Conservation (phyloP, 2,329 filamentous ascomycete genomes). For the Arthrobotrys iridis region DNA sequence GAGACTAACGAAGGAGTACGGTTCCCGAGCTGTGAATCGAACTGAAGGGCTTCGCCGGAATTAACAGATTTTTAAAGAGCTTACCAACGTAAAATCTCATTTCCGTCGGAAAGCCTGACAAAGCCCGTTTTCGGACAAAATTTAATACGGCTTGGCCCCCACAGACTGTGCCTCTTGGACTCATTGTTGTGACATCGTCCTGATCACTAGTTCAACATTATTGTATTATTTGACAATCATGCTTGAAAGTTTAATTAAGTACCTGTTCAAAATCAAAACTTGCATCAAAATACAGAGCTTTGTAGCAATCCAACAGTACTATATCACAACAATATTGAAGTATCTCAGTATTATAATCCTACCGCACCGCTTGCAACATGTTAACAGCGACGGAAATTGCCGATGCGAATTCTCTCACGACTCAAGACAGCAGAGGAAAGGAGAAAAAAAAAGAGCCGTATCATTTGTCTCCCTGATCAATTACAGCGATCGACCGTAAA, state of each 20-base stretch:
- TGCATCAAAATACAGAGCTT: too few relatives aligned
- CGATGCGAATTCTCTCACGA: not conserved
- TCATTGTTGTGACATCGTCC: not conserved
- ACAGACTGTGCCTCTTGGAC: not conserved
- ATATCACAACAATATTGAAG: not conserved
- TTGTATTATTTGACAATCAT: not conserved
- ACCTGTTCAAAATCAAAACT: not conserved
- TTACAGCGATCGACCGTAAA: not conserved
- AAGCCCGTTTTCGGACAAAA: too few relatives aligned
- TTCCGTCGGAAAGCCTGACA: not conserved
- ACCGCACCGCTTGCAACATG: not conserved
- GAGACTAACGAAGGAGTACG: not conserved
- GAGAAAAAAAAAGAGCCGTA: not conserved
- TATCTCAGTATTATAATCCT: not conserved
- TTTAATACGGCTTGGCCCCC: not conserved
- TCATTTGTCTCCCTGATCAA: not conserved
- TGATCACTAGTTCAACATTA: not conserved
- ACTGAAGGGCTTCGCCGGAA: not conserved
- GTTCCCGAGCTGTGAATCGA: not conserved
- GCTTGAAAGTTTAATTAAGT: not conserved
- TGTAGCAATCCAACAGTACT: not conserved
- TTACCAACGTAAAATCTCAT: not conserved
- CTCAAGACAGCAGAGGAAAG: too few relatives aligned
- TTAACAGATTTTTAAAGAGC: not conserved
- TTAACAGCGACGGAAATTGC: slow-evolving; percentile 2